Conservation (phyloP, 2,329 filamentous ascomycete species). For the Ceratocystis diversiconidia region DNA sequence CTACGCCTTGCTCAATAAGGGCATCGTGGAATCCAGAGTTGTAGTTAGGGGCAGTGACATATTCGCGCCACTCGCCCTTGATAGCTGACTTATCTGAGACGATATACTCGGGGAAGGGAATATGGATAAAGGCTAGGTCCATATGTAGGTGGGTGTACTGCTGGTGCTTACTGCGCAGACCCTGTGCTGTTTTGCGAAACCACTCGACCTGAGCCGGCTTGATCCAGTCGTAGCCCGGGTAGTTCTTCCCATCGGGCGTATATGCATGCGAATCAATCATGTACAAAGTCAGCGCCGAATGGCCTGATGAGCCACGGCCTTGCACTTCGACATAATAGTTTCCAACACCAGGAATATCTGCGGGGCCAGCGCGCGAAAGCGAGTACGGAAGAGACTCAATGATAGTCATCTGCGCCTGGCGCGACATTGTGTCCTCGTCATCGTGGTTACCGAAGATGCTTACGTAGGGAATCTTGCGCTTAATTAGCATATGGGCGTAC, state of each 20-base stretch:
- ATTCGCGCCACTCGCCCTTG: constrained; percentile 61
- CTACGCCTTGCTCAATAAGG: constrained; percentile 68
- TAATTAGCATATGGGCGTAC: constrained; percentile 67
- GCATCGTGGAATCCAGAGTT: constrained; percentile 92
- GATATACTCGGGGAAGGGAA: constrained; percentile 80
- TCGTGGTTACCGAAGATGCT: constrained; percentile 97
- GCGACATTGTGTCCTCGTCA: constrained; percentile 70
- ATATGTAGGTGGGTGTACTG: constrained; percentile 87
- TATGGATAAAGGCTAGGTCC: constrained; percentile 94
- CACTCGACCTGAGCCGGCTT: constrained; percentile 88
- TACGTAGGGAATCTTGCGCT: constrained; percentile 81
- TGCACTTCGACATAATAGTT: constrained; percentile 91
- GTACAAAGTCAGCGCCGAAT: constrained; percentile 89
- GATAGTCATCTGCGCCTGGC: constrained; percentile 68
- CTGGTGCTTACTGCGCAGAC: constrained; percentile 61
- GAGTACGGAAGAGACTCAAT: constrained; percentile 81
- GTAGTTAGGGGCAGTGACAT: constrained; percentile 72
- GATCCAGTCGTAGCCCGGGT: constrained; percentile 92
- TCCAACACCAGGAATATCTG: constrained; percentile 74
- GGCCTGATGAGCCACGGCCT: constrained; percentile 60
- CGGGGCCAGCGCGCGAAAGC: constrained; percentile 68
- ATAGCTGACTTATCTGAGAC: constrained; percentile 41
- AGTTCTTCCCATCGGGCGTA: constrained; percentile 75
- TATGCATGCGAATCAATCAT: constrained; percentile 87
- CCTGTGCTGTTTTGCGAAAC: constrained; percentile 68